Evolutionary conservation across 805 yeast genomes (phyloP).

Genomic region (Lachancea mirantina): DNA sequence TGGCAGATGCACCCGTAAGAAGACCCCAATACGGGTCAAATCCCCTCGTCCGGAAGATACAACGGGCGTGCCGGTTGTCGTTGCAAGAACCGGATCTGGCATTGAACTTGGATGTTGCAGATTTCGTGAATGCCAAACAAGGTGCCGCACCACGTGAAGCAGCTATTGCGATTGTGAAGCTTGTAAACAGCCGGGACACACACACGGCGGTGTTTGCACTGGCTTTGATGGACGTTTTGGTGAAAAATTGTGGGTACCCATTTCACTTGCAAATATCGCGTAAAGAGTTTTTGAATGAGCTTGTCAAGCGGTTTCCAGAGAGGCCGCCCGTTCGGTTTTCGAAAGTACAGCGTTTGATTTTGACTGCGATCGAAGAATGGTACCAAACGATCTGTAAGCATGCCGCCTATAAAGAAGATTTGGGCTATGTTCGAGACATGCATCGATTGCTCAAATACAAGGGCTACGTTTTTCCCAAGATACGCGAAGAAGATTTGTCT

Average conservation of each 20-base stretch:
- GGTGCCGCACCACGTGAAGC: constrained; percentile 90
- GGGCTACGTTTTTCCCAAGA: constrained; percentile 90
- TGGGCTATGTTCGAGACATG: constrained; percentile 92
- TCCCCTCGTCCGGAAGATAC: constrained; percentile 38
- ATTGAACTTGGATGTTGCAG: constrained; percentile 87
- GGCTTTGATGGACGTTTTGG: constrained; percentile 76
- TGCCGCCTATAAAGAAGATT: constrained; percentile 82
- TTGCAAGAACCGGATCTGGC: constrained; percentile 81
- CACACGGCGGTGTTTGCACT: constrained; percentile 81
- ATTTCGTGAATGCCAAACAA: constrained; percentile 84
- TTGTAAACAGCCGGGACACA: constrained; percentile 75
- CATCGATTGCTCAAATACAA: constrained; percentile 81
- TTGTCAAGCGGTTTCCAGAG: constrained; percentile 90
- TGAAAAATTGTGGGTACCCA: constrained; percentile 97
- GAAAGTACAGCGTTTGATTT: constrained; percentile 72
- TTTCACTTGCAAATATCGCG: constrained; percentile 91
- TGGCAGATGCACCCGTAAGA: constrained; percentile 30
- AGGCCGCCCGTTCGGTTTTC: constrained; percentile 83
- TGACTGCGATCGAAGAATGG: constrained; percentile 96
- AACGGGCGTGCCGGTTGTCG: constrained; percentile 82
- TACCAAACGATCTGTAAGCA: constrained; percentile 88
- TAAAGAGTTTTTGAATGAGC: constrained; percentile 87
- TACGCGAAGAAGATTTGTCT: constrained; percentile 84
- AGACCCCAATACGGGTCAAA: constrained; percentile 25
- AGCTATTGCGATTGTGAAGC: constrained; percentile 72